Conservation (phyloP, 2,329 filamentous ascomycete genomes). For the Venturia asperata region DNA sequence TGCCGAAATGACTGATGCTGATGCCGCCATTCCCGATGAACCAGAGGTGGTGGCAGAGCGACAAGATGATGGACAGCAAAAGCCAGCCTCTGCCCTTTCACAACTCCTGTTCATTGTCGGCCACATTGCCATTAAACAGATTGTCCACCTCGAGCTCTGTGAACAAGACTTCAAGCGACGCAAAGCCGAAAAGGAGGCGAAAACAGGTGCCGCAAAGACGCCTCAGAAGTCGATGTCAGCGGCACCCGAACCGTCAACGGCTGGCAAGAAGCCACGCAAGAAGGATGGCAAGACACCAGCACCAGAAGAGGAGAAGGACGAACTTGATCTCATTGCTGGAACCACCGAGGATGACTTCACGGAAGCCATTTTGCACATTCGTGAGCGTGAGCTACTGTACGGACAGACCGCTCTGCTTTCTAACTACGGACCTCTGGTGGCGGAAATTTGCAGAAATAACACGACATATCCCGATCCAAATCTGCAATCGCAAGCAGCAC, state of each 20-base stretch:
- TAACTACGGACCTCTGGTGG: conserved; percentile 83
- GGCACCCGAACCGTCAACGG: conserved; percentile 21
- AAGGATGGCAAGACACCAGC: conserved; percentile 43
- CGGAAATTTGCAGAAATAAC: conserved; percentile 91
- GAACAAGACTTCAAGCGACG: conserved; percentile 96
- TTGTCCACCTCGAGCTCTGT: conserved; percentile 95
- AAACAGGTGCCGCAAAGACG: conserved; percentile 31
- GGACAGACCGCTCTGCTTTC: conserved; percentile 78
- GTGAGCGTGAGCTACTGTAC: conserved; percentile 76
- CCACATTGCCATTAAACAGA: conserved; percentile 96
- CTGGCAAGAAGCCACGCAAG: conserved; percentile 37
- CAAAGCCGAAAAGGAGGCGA: conserved; percentile 83
- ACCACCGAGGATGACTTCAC: conserved; percentile 93
- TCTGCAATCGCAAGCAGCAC: conserved; percentile 83
- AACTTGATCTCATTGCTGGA: conserved; percentile 91
- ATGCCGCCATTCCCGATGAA: conserved; percentile 24
- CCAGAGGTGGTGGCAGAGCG: conserved; percentile 24
- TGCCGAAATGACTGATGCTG: conserved; percentile 21
- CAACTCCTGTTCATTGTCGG: conserved; percentile 93
- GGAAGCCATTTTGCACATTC: conserved; percentile 76
- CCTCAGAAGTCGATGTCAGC: conserved; percentile 30
- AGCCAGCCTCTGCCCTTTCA: conserved; percentile 69
- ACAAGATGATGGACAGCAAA: conserved; percentile 45
- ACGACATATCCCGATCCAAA: conserved; percentile 84
- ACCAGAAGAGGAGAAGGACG: conserved; percentile 65